A percentile compares a stretch with the other conserved stretches of the same genome.
Conservation (phyloP, 495 filamentous ascomycete genomes). For the Daldinia loculata region DNA sequence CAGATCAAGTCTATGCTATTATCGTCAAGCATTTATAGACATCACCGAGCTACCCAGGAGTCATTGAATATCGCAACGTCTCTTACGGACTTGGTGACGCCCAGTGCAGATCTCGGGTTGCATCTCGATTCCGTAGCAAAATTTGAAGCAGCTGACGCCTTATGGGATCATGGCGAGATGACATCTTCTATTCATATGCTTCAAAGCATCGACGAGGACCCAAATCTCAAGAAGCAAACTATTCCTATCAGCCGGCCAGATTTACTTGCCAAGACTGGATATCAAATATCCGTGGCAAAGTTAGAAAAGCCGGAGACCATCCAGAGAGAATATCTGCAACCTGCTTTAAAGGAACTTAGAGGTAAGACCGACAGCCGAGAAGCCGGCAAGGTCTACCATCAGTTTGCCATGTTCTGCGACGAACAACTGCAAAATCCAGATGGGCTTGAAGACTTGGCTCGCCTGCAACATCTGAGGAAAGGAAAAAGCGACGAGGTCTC, state of each 20-base stretch:
- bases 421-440: slow-evolving; percentile 87
- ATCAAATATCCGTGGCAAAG: slow-evolving; percentile 90
- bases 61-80: slow-evolving; percentile 84
- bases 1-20: slow-evolving; percentile 78
- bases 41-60: slow-evolving; percentile 83
- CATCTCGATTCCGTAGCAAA: slow-evolving; percentile 76
- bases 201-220: slow-evolving; percentile 70
- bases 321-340: slow-evolving; percentile 80
- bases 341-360: slow-evolving; percentile 81
- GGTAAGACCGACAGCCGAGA: slow-evolving; percentile 73
- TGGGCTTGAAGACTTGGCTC: slow-evolving; percentile 82
- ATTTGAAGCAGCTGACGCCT: slow-evolving; percentile 83
- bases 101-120: slow-evolving; percentile 73
- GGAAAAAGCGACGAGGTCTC: slow-evolving; percentile 80
- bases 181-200: slow-evolving; percentile 90
- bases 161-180: slow-evolving; percentile 96
- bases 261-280: slow-evolving; percentile 84
- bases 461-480: slow-evolving; percentile 79
- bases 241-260: slow-evolving; percentile 79
- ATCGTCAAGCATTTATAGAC: slow-evolving; percentile 76
- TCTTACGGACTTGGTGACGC: slow-evolving; percentile 73
- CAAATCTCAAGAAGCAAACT: slow-evolving; percentile 72
- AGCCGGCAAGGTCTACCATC: slow-evolving; percentile 89
- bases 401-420: slow-evolving; percentile 95
- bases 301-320: slow-evolving; percentile 92